A percentile compares a stretch with the other conserved stretches of the same genome.
Conservation (phyloP, 495 filamentous ascomycete species). For the Aspergillus baeticus region DNA sequence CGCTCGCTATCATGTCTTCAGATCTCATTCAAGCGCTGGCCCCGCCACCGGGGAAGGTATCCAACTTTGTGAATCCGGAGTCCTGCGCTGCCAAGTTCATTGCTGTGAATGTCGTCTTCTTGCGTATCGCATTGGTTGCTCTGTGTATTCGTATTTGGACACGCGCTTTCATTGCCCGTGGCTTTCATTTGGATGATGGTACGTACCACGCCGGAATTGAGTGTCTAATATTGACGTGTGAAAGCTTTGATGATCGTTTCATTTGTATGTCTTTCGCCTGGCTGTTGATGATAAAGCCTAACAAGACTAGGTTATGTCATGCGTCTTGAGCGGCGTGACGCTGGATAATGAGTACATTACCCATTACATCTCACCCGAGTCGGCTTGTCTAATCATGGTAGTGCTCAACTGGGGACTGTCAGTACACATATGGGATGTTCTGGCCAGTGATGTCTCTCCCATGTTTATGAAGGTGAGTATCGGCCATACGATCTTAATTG, state of each 20-base stretch:
- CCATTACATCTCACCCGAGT: not conserved
- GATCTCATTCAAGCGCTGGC: conserved; percentile 26
- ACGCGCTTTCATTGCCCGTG: conserved; percentile 31
- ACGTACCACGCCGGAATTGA: conserved; percentile 3
- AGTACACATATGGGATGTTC: conserved; percentile 16
- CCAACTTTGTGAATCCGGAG: conserved; percentile 32
- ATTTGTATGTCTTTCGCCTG: conserved; percentile 23
- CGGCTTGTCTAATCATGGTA: conserved; percentile 5
- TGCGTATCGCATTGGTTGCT: conserved; percentile 28
- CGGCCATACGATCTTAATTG: not conserved
- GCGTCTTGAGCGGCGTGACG: conserved; percentile 28
- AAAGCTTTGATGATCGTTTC: conserved; percentile 31
- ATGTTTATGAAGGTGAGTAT: conserved; percentile 12
- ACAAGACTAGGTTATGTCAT: conserved; percentile 20
- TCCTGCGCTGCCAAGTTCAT: conserved; percentile 23
- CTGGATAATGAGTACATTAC: conserved; percentile 22
- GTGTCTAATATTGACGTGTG: not conserved
- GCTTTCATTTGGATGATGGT: conserved; percentile 43
- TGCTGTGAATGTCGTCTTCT: conserved; percentile 29
- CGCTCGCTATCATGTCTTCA: conserved; percentile 16
- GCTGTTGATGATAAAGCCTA: not conserved
- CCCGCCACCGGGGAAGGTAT: conserved; percentile 33
- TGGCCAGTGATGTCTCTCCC: conserved; percentile 4
- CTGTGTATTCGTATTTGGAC: conserved; percentile 38
- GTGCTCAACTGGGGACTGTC: conserved; percentile 18